Evolutionary conservation across 1,284 basidiomycete species (phyloP).

Genomic region (Inonotus obliquus): DNA sequence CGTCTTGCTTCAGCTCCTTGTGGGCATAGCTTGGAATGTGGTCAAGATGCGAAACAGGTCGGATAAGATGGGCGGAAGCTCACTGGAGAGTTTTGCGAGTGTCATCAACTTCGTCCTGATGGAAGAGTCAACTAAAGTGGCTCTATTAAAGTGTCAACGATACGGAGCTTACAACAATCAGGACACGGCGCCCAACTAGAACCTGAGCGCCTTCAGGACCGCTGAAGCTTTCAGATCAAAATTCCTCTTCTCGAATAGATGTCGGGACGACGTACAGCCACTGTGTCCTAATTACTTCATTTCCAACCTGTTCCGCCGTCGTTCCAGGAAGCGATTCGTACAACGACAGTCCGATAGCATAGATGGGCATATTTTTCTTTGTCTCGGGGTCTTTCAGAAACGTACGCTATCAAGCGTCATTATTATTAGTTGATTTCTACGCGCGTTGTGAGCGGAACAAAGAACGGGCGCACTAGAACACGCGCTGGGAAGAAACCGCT

Average conservation of each 20-base stretch:
- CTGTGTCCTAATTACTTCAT: constrained; percentile 85
- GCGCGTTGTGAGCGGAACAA: background rate
- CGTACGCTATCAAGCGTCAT: constrained; percentile 58
- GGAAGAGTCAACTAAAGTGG: constrained; percentile 17
- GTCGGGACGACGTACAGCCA: constrained; percentile 58
- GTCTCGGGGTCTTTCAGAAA: constrained; percentile 74
- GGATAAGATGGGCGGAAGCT: constrained; percentile 26
- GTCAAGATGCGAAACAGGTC: constrained; percentile 11
- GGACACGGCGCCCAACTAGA: constrained; percentile 73
- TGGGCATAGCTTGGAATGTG: constrained; percentile 68
- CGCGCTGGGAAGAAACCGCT: constrained; percentile 94
- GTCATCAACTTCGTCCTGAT: constrained; percentile 90
- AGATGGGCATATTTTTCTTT: constrained; percentile 83
- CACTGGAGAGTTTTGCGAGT: constrained; percentile 86
- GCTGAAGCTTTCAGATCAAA: constrained; percentile 29
- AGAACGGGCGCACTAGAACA: constrained; percentile 56
- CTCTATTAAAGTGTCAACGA: constrained; percentile 9
- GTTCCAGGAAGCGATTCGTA: constrained; percentile 83
- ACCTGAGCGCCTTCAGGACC: constrained; percentile 61
- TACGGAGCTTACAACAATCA: constrained; percentile 81
- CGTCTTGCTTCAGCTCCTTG: constrained; percentile 81
- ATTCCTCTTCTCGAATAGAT: background rate
- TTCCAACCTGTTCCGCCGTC: constrained; percentile 74
- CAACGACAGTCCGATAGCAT: constrained; percentile 88
- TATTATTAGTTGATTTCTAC: background rate